A percentile compares a stretch with the other conserved stretches of the same genome.
Evolutionary conservation across 768 basidiomycete species (phyloP).

Genomic region (Filobasidium floriforme): DNA sequence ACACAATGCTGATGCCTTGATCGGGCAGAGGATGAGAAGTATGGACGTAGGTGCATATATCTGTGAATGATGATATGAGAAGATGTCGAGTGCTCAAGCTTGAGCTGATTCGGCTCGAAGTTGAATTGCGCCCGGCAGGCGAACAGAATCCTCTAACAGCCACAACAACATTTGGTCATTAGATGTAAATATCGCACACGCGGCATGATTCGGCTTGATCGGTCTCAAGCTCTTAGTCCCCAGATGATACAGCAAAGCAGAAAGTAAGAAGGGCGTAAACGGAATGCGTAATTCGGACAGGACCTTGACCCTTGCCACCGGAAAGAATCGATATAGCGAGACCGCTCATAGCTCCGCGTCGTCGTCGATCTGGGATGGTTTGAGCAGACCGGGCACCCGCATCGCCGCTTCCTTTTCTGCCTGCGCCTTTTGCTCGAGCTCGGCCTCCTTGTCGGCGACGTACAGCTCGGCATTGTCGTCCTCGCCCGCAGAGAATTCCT

Average conservation of each 20-base stretch:
- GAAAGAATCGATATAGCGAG: neutral
- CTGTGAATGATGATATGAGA: too few species aligned
- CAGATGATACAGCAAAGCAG: constrained; percentile 3
- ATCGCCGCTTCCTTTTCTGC: constrained; percentile 82
- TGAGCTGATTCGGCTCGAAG: too few species aligned
- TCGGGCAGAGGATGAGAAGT: too few species aligned
- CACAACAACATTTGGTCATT: neutral
- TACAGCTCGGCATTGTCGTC: constrained; percentile 86
- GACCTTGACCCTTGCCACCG: neutral
- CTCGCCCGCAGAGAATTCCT: constrained; percentile 66
- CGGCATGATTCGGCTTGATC: neutral
- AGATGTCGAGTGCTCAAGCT: too few species aligned
- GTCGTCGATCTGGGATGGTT: constrained; percentile 88
- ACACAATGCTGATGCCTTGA: too few species aligned
- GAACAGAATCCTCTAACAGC: too few species aligned
- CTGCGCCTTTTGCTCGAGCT: constrained; percentile 65
- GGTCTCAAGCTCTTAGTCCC: neutral
- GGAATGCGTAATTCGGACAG: neutral
- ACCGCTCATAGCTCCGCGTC: constrained; percentile 53
- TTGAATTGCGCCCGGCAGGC: too few species aligned
- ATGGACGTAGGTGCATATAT: too few species aligned
- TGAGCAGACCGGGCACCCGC: constrained; percentile 95
- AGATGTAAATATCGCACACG: neutral
- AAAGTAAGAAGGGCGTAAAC: neutral
- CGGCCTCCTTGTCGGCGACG: constrained; percentile 89